Conservation (phyloP, 2,329 filamentous ascomycete genomes). For the Xylariales sp. region DNA sequence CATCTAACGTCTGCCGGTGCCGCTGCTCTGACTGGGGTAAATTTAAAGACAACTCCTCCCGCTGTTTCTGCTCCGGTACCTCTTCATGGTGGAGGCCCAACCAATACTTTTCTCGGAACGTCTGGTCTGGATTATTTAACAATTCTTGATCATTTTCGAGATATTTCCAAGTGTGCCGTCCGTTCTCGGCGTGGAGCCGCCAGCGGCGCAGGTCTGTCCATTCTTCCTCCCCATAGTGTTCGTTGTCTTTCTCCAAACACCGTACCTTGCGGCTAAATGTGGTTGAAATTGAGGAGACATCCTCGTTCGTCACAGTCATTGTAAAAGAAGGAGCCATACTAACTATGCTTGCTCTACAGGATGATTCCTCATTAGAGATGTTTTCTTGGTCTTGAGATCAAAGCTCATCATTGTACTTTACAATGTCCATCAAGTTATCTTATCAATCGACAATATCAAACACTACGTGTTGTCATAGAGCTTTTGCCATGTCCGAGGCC, state of each 20-base stretch:
- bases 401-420: too few species aligned
- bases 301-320: neutral
- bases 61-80: neutral
- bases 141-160: slow-evolving; percentile 11
- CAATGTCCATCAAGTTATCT: too few species aligned
- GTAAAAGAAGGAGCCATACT: slow-evolving; percentile 8
- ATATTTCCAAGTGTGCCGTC: slow-evolving; percentile 24
- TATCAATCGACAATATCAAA: too few species aligned
- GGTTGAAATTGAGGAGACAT: slow-evolving; percentile 4
- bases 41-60: neutral
- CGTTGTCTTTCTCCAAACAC: neutral
- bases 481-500: too few species aligned
- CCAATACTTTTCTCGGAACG: slow-evolving; percentile 25
- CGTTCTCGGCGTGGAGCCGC: slow-evolving; percentile 20
- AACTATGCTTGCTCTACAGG: neutral
- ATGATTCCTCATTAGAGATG: neutral
- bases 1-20: slow-evolving; percentile 4
- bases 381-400: too few species aligned
- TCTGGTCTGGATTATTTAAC: slow-evolving; percentile 7
- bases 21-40: neutral
- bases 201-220: slow-evolving; percentile 20
- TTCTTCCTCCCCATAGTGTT: neutral
- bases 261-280: neutral
- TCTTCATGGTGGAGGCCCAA: slow-evolving; percentile 13
- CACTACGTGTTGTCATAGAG: too few species aligned